phyloP scores from a whole-genome alignment of 2,329 filamentous ascomycete genomes.

The Hypoxylon sp. region DNA sequence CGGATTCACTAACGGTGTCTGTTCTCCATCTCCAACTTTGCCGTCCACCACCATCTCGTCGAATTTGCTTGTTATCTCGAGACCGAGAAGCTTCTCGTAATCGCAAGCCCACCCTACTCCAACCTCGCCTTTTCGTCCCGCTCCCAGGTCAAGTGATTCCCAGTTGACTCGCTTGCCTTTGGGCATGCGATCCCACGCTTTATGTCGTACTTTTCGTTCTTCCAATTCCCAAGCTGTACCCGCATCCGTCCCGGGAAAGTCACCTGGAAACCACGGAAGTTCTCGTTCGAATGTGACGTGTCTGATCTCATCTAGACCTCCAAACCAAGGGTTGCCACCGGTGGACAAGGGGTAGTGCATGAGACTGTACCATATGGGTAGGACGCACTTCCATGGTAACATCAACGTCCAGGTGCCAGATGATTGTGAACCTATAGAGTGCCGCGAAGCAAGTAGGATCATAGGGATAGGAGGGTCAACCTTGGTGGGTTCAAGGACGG shows the following conservation, averaged over 20 bases:
- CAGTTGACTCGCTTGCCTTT: conserved; percentile 85
- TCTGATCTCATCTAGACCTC: conserved; percentile 81
- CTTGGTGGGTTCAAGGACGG: conserved; percentile 66
- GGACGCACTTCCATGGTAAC: conserved; percentile 90
- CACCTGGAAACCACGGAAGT: conserved; percentile 85
- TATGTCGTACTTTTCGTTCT: conserved; percentile 69
- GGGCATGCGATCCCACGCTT: conserved; percentile 80
- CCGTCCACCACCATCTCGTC: conserved; percentile 39
- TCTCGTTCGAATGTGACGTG: conserved; percentile 86
- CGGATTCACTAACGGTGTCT: conserved; percentile 26
- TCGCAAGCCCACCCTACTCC: conserved; percentile 87
- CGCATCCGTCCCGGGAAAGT: conserved; percentile 82
- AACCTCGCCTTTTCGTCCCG: conserved; percentile 81
- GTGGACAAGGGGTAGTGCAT: conserved; percentile 85
- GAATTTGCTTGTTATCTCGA: conserved; percentile 40
- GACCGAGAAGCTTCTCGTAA: conserved; percentile 76
- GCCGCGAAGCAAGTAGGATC: conserved; percentile 73
- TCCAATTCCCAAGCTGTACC: conserved; percentile 82
- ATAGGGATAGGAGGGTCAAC: conserved; percentile 83
- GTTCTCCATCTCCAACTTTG: conserved; percentile 34
- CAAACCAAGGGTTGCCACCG: conserved; percentile 84
- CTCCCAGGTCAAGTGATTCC: conserved; percentile 78
- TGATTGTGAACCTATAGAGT: conserved; percentile 59
- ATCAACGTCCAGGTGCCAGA: conserved; percentile 85
- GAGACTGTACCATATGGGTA: conserved; percentile 85